Percentiles rank a stretch among this genome's conserved stretches.
Conservation (phyloP, 2,329 filamentous ascomycete genomes). For the Elsinoe fawcettii region DNA sequence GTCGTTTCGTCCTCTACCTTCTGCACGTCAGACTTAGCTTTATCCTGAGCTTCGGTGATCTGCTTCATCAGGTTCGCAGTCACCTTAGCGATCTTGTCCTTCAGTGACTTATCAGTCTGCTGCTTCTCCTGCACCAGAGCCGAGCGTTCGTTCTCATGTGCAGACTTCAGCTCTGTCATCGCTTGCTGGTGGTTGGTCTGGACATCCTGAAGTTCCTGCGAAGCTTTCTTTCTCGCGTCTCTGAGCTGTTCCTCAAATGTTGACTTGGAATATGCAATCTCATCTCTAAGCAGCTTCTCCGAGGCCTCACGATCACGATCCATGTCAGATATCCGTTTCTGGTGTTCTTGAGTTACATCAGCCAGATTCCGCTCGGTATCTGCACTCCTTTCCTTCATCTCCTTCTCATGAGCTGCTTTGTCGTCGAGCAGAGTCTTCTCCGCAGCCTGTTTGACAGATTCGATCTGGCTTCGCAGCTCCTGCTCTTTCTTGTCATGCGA, state of each 20-base stretch:
- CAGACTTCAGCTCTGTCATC: constrained; percentile 12
- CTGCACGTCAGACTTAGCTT: constrained; percentile 2
- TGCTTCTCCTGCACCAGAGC: not conserved
- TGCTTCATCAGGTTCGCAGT: constrained; percentile 9
- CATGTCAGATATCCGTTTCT: not conserved
- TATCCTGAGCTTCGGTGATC: constrained; percentile 2
- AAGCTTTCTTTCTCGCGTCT: constrained; percentile 8
- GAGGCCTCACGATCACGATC: not conserved
- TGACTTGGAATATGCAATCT: constrained; percentile 7
- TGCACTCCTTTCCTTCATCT: constrained; percentile 6
- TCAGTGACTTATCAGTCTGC: not conserved
- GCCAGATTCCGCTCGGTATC: constrained; percentile 6
- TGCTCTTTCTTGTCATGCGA: not conserved
- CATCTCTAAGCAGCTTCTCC: constrained; percentile 15
- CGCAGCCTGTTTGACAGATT: not conserved
- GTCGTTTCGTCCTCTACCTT: not conserved
- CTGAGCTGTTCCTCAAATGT: constrained; percentile 12
- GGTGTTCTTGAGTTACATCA: not conserved
- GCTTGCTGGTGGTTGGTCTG: constrained; percentile 13
- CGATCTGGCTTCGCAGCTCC: not conserved
- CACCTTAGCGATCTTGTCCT: not conserved
- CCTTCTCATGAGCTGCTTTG: not conserved
- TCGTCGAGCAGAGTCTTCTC: not conserved
- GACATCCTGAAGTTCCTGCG: constrained; percentile 7
- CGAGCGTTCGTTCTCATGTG: constrained; percentile 7